Evolutionary conservation across 495 filamentous ascomycete species (phyloP).

Genomic region (Aspergillus carlsbadensis): DNA sequence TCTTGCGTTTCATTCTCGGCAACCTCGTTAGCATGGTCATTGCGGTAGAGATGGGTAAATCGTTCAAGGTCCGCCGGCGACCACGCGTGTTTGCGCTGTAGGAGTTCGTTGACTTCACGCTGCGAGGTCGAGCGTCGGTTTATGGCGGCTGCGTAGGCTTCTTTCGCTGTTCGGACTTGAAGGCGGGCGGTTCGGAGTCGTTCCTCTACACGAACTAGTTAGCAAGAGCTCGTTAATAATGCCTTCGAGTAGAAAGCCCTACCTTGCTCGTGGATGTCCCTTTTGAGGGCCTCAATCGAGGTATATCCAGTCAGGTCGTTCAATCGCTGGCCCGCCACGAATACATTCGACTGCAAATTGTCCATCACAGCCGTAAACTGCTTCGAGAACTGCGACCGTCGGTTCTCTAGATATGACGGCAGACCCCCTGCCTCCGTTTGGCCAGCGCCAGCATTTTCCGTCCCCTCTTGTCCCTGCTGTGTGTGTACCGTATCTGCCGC

Average conservation of each 20-base stretch:
- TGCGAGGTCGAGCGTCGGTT: conserved; percentile 79
- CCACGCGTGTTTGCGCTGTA: conserved; percentile 94
- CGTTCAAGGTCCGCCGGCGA: conserved; percentile 83
- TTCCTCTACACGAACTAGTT: conserved; percentile 48
- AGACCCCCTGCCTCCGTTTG: conserved; percentile 41
- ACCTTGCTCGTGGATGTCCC: conserved; percentile 69
- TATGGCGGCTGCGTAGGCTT: conserved; percentile 74
- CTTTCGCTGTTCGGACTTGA: conserved; percentile 67
- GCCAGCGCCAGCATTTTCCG: not conserved
- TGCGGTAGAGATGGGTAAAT: conserved; percentile 88
- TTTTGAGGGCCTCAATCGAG: conserved; percentile 83
- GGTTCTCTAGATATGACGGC: conserved; percentile 74
- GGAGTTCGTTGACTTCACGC: conserved; percentile 90
- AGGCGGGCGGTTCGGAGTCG: conserved; percentile 61
- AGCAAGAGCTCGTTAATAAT: not conserved
- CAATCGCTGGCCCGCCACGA: conserved; percentile 80
- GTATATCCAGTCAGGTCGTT: conserved; percentile 95
- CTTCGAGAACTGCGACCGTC: conserved; percentile 69
- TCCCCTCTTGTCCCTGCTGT: conserved; percentile 12
- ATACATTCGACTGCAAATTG: conserved; percentile 77
- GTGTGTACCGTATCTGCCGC: conserved; percentile 4
- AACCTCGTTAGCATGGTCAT: conserved; percentile 90
- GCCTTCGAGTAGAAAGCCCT: no score
- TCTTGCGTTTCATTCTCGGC: conserved; percentile 74
- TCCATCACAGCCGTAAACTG: conserved; percentile 82